Base-by-base conservation (phyloP, 2,329 filamentous ascomycete species). In the Rutstroemia sp. region DNA sequence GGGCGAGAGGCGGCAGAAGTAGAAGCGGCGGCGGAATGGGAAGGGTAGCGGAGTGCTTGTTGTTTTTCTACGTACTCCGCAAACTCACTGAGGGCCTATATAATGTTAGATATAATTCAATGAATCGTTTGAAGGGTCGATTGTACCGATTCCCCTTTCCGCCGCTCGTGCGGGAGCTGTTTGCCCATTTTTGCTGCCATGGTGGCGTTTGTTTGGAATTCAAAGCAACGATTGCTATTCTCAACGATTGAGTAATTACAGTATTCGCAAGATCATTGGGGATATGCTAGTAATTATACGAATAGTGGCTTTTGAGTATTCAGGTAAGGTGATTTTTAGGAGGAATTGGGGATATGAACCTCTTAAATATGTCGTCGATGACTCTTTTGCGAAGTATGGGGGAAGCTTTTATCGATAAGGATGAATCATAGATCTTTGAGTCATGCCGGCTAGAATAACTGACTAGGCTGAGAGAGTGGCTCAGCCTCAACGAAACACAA, bases 61-160 rank as follows among this genome's bases (percentile, higher is more conserved):
- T 97, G 92, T 70, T 91, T 88, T 72, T 97, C 91, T 63, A 96
- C 94, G 68, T 96, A 97, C 68, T 99, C 94, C 71, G 92, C 91
- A 70, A 99, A 99, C 66, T 97, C 94, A 75, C 88, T 94, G 56
- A 99, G 80, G 12, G 92, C 92, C 79, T 81, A 50, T 0, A 41
- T 9, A 44, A 30, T 30, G 14, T 49, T 30, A 51, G 61, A 51
- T 48, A 30, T 38, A 27, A 23, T 16, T 37, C 1, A 39, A 16
- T 34, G 7, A 57, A 23, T 46, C 10, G 23, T 12, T 16, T 6
- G 14, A 42, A 49, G 3, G n/a, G 14, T 23, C 16, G 16, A 16
- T 66, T 80, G 59, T 81, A 92, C 89, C 59, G 88, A 83, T 75
- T 96, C 92, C 64, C 91, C 91, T 74, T 89, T 90, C 64, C 89